phyloP scores from a whole-genome alignment of 768 basidiomycete genomes.

The Gymnopilus dilepis region DNA sequence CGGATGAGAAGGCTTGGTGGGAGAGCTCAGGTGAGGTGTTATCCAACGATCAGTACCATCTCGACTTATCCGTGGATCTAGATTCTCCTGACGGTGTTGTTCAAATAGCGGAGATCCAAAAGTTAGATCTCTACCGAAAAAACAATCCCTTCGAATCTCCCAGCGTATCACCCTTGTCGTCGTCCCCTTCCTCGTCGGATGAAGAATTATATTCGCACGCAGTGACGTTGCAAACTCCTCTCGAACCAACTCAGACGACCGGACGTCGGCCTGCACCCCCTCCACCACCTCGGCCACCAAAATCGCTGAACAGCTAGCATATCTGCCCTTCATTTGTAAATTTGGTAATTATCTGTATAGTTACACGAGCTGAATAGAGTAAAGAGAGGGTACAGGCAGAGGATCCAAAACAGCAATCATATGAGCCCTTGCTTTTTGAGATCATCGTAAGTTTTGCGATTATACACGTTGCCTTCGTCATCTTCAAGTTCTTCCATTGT shows the following conservation, averaged over 20 bases:
- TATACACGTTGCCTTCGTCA: conserved; percentile 98
- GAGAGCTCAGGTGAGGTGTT: conserved; percentile 59
- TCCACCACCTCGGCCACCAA: conserved; percentile 42
- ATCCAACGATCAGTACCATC: not conserved
- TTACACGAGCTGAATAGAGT: not conserved
- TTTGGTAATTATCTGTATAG: conserved; percentile 7
- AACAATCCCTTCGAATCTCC: conserved; percentile 81
- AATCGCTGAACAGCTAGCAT: conserved; percentile 18
- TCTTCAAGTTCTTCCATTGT: conserved; percentile 99
- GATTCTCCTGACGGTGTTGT: conserved; percentile 66
- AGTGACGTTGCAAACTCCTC: conserved; percentile 69
- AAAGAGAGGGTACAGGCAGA: not conserved
- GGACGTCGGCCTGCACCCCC: conserved; percentile 45
- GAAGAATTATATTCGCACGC: conserved; percentile 84
- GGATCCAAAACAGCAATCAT: conserved; percentile 34
- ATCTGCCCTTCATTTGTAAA: conserved; percentile 1
- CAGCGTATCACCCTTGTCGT: conserved; percentile 65
- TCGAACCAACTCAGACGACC: conserved; percentile 59
- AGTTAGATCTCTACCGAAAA: conserved; percentile 35
- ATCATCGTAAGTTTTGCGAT: conserved; percentile 97
- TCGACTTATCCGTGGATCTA: conserved; percentile 26
- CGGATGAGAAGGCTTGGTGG: conserved; percentile 84
- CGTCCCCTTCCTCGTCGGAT: conserved; percentile 83
- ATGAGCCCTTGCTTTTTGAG: conserved; percentile 95
- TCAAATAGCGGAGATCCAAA: conserved; percentile 44